Conservation (phyloP, 208 protist genomes). For the Entamoeba histolytica region DNA sequence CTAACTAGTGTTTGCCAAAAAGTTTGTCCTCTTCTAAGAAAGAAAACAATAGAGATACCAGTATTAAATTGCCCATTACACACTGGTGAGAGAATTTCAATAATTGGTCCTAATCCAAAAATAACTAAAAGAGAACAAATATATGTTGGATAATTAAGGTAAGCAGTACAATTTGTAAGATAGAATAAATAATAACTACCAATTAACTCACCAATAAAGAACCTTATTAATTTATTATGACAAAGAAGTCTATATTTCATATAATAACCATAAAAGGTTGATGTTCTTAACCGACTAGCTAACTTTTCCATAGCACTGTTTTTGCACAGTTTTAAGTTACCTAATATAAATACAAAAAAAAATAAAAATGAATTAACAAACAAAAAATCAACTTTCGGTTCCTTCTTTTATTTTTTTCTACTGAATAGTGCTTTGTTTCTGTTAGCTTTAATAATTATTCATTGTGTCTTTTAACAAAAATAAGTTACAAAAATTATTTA, state of each 20-base stretch:
- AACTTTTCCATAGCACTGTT: too few relatives aligned
- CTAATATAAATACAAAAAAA: too few relatives aligned
- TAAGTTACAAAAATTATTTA: too few relatives aligned
- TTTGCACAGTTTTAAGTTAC: too few relatives aligned
- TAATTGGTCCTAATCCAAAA: not conserved
- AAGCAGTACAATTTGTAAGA: not conserved
- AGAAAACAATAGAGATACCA: not conserved
- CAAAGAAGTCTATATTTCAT: not conserved
- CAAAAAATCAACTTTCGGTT: too few relatives aligned
- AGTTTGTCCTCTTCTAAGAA: not conserved
- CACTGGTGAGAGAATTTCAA: not conserved
- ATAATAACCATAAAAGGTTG: too few relatives aligned
- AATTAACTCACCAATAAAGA: not conserved
- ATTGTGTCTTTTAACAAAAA: too few relatives aligned
- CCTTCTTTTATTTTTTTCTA: too few relatives aligned
- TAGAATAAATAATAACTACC: not conserved
- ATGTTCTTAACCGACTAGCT: too few relatives aligned
- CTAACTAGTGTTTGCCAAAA: not conserved
- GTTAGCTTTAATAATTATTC: too few relatives aligned
- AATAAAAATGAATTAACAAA: too few relatives aligned
- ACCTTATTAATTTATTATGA: not conserved
- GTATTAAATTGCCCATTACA: not conserved
- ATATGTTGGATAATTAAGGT: not conserved
- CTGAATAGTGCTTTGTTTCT: too few relatives aligned
- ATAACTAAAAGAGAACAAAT: not conserved